These are phyloP conservation scores for Symbiodinium natans DNA, from an alignment of 73 alveolate genomes.

Conservation along the genomic window DNA sequence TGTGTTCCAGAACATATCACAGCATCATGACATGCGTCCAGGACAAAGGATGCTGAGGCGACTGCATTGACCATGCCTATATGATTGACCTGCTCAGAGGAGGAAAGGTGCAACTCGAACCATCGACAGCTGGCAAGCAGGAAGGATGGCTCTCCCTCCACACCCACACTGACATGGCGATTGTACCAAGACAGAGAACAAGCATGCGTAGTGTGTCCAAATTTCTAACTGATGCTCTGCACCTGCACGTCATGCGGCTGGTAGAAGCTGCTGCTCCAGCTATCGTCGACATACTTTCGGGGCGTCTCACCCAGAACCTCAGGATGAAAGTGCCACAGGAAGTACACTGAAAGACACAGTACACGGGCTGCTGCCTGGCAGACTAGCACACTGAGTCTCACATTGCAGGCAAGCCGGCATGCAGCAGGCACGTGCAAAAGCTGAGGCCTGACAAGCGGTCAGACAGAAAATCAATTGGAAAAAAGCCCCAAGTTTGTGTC, in stretches of 20 bases:
- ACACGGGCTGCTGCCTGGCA: background rate
- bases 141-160: too few species aligned
- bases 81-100: background rate
- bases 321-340: background rate
- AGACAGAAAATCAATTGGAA: too few species aligned
- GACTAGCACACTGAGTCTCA: background rate
- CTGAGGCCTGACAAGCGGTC: slow-evolving; percentile 30
- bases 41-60: background rate
- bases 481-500: too few species aligned
- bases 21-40: too few species aligned
- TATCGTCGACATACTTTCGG: background rate
- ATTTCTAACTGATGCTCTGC: background rate
- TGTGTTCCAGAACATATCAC: background rate
- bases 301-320: slow-evolving; percentile 66
- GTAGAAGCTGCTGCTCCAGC: slow-evolving; percentile 81
- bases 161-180: too few species aligned
- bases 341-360: background rate
- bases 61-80: slow-evolving; percentile 52
- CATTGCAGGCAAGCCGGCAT: background rate
- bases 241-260: slow-evolving; percentile 62
- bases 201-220: too few species aligned
- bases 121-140: too few species aligned
- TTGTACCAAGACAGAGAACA: too few species aligned
- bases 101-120: too few species aligned
- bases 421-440: slow-evolving; percentile 33